phyloP scores from a whole-genome alignment of 352 stramenopile genomes.

The Pythium aquatile region DNA sequence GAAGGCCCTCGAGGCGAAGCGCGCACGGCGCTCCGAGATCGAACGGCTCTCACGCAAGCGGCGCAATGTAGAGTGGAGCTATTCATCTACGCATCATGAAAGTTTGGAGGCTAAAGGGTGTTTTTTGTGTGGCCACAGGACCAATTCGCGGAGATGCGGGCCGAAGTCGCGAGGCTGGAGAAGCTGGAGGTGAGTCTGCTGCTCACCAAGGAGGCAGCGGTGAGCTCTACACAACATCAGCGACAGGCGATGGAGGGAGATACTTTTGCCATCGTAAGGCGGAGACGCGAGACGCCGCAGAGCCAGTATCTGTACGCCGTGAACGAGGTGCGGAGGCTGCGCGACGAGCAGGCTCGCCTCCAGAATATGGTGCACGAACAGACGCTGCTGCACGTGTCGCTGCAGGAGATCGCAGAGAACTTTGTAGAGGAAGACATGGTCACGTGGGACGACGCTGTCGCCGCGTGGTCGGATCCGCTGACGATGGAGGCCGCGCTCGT shows the following conservation, averaged over 20 bases:
- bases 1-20: slow-evolving; percentile 18
- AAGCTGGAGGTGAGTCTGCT: slow-evolving; percentile 2
- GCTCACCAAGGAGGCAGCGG: not conserved
- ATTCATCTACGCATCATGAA: too few species aligned
- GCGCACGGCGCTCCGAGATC: slow-evolving; percentile 27
- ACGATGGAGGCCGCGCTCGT: slow-evolving; percentile 14
- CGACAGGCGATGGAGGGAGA: not conserved
- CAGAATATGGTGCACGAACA: slow-evolving; percentile 20
- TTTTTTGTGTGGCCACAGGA: slow-evolving; percentile 2
- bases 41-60: slow-evolving; percentile 23
- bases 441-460: slow-evolving; percentile 16
- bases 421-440: slow-evolving; percentile 21
- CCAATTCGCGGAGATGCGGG: slow-evolving; percentile 15
- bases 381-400: slow-evolving; percentile 6
- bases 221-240: not conserved
- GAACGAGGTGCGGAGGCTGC: slow-evolving; percentile 10
- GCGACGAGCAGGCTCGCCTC: slow-evolving; percentile 16
- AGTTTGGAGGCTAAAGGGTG: too few species aligned
- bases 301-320: slow-evolving; percentile 15
- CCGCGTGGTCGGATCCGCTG: slow-evolving; percentile 16
- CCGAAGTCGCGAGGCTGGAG: slow-evolving; percentile 20
- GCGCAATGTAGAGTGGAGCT: slow-evolving; percentile 11
- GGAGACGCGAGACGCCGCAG: not conserved
- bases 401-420: slow-evolving; percentile 14
- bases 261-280: not conserved